Base-by-base conservation (phyloP, 208 protist species). In the Trypanosoma avium region DNA sequence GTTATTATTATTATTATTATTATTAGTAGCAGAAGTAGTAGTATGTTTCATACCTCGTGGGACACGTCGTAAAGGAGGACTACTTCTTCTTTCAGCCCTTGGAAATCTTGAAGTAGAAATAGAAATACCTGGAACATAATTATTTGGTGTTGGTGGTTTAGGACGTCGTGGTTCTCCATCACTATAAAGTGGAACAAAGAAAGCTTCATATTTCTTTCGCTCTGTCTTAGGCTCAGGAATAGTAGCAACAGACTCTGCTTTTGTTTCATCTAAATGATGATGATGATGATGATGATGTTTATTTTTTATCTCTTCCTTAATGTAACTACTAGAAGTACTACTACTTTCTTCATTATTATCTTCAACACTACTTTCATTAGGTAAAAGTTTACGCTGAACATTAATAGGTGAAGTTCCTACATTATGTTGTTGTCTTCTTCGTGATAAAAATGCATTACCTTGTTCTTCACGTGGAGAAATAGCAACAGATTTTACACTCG, bases 61-160 rank as follows among this genome's bases (percentile, higher is more conserved):
- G 5, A 42, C 26, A 15, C 55, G 40, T 10, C 26, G 40, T 15
- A 48, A 22, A 17, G 55, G 42, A 13, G 55, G 42, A 24, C 24
- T 48, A 26, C 24, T 19, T n/a, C 40, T 61, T 30, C 26, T 5
- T 4, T 49, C 26, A 4, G 42, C 22, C 24, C 35, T 46, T 35
- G 36, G 12, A 13, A 49, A 12, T 13, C 21, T 61, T 2, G 40
- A 61, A 30, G 27, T 13, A 19, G 55, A 36, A 15, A 42, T 19
- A 36, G 36, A 48, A 2, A 50, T 61, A 29, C 46, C 72, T 0
- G 80, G 82, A 29, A 87, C 72, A 67, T 86, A 89, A 56, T 92
- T 92, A 45, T 73, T 66, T 29, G 86, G 86, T 57, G 82, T 86
- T 24, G 86, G 86, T 32, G 86, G 86, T 71, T 92, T 92, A 38